These are phyloP conservation scores for Liriodendron chinense DNA, from an alignment of 164 flowering plant genomes.

Conservation along the genomic window DNA sequence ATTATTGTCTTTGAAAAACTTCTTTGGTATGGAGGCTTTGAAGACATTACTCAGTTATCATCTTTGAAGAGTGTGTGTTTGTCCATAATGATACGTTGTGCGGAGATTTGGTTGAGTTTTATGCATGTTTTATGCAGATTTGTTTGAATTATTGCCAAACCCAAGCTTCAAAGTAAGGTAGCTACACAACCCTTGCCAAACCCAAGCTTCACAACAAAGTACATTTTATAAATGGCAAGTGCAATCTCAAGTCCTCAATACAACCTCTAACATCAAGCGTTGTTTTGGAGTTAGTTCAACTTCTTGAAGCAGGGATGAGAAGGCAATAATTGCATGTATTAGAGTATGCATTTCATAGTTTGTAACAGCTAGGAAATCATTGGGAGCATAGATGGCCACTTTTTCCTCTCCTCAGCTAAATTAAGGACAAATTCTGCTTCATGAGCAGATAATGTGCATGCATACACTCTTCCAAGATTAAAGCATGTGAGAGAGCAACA, in stretches of 20 bases:
- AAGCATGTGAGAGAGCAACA: slow-evolving; percentile 85
- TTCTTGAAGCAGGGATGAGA: slow-evolving; percentile 70
- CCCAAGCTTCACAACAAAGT: not conserved
- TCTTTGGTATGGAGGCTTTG: no score
- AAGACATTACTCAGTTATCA: no score
- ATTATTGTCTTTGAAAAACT: not conserved
- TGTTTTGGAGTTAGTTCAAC: slow-evolving; percentile 64
- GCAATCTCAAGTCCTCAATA: slow-evolving; percentile 69
- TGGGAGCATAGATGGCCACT: slow-evolving; percentile 66
- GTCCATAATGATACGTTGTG: not conserved
- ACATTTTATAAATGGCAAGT: slow-evolving; percentile 70
- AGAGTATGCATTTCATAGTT: slow-evolving; percentile 84
- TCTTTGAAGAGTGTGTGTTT: no score
- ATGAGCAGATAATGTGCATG: slow-evolving; percentile 64
- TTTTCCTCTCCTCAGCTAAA: slow-evolving; percentile 71
- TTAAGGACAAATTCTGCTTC: slow-evolving; percentile 75
- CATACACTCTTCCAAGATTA: slow-evolving; percentile 79
- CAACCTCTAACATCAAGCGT: slow-evolving; percentile 64
- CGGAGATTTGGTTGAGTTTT: not conserved
- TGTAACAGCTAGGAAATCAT: slow-evolving; percentile 82
- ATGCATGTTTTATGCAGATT: not conserved
- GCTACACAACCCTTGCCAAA: slow-evolving; percentile 47
- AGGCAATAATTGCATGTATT: slow-evolving; percentile 61
- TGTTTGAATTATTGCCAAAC: slow-evolving; percentile 12
- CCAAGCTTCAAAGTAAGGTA: slow-evolving; percentile 43